Evolutionary conservation across 352 stramenopile species (phyloP).

Genomic region (Globisporangium viniferum): DNA sequence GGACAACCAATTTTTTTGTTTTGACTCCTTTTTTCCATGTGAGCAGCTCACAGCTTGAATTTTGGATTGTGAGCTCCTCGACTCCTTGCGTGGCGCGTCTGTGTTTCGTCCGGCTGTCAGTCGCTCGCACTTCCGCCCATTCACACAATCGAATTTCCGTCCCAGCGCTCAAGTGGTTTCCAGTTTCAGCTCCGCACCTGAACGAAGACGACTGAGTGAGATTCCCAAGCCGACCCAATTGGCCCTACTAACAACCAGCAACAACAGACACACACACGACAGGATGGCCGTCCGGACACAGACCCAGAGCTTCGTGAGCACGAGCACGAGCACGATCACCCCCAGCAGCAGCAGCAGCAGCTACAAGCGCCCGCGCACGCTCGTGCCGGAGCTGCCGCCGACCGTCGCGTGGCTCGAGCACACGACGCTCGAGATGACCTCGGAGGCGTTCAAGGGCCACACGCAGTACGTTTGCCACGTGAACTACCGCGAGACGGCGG

Average conservation of each 20-base stretch:
- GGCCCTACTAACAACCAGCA: background rate
- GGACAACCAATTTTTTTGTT: background rate
- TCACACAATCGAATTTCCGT: background rate
- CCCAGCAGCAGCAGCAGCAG: background rate
- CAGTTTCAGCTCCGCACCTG: background rate
- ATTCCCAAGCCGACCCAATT: no score
- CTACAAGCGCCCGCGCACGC: slow-evolving; percentile 3
- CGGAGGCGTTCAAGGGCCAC: background rate
- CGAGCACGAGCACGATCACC: background rate
- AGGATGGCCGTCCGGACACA: background rate
- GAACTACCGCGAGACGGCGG: background rate
- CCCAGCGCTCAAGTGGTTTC: background rate
- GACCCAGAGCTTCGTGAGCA: background rate
- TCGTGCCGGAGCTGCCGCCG: background rate
- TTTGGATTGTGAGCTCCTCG: background rate
- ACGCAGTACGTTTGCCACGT: slow-evolving; percentile 9
- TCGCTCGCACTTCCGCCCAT: background rate
- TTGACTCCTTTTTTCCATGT: background rate
- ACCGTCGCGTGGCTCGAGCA: slow-evolving; percentile 13
- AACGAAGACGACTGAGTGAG: no score
- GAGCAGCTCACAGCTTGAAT: background rate
- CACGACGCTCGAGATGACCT: slow-evolving; percentile 11
- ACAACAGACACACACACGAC: background rate
- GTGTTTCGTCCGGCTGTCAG: background rate
- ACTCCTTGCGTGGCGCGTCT: no score